Evolutionary conservation across 805 yeast genomes (phyloP).

Genomic region (Ogataea philodendri): DNA sequence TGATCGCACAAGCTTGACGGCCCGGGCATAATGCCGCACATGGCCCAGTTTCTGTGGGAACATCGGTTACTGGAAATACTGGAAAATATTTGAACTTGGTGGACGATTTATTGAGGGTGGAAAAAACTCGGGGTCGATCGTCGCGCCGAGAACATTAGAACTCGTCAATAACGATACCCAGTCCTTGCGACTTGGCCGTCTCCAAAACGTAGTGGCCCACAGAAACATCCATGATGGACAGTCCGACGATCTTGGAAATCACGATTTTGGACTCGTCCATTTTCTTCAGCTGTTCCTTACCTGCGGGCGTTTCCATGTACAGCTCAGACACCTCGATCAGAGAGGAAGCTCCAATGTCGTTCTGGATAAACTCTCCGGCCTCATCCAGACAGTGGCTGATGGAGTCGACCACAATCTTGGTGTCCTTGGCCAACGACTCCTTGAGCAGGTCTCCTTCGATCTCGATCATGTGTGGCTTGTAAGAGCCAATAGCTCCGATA

Average conservation of each 20-base stretch:
- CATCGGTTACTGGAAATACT: conserved; percentile 3
- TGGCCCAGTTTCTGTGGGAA: conserved; percentile 5
- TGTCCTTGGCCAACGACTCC: conserved; percentile 34
- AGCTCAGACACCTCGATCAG: conserved; percentile 49
- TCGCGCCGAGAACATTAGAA: conserved; percentile 22
- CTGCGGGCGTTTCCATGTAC: conserved; percentile 15
- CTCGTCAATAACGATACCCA: conserved; percentile 35
- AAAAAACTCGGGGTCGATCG: conserved; percentile 2
- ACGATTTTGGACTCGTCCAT: conserved; percentile 35
- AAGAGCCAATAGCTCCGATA: conserved; percentile 63
- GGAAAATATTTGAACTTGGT: conserved; percentile 5
- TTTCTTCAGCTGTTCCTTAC: conserved; percentile 14
- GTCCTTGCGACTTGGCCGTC: conserved; percentile 23
- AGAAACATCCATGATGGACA: conserved; percentile 61
- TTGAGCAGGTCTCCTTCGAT: conserved; percentile 46
- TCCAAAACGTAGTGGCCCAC: conserved; percentile 45
- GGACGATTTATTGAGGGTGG: conserved; percentile 2
- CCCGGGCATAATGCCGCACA: conserved; percentile 3
- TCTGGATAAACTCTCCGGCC: conserved; percentile 63
- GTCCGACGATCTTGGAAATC: conserved; percentile 57
- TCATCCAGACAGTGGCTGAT: conserved; percentile 53
- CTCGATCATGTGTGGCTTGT: conserved; percentile 66
- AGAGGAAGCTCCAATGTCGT: conserved; percentile 37
- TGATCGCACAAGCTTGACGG: conserved; percentile 1
- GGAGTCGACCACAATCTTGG: conserved; percentile 58